phyloP scores from a whole-genome alignment of 305 asterid species.

The Fraxinus albicans region DNA sequence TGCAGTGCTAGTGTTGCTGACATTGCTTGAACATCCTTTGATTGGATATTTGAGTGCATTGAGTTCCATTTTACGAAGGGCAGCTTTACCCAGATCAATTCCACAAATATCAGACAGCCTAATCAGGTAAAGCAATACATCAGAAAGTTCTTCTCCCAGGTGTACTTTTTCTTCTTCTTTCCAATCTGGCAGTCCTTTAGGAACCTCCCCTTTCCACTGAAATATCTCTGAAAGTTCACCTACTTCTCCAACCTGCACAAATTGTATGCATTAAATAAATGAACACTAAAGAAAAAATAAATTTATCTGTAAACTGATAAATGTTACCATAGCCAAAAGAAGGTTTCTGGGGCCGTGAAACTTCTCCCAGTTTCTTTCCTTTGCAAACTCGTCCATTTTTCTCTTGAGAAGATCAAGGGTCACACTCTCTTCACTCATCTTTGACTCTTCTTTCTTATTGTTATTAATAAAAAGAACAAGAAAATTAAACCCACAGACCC shows the following conservation, averaged over 20 bases:
- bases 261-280: not conserved
- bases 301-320: no score
- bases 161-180: conserved; percentile 66
- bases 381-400: conserved; percentile 20
- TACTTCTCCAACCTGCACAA: conserved; percentile 65
- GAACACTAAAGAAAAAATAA: not conserved
- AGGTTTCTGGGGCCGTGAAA: conserved; percentile 20
- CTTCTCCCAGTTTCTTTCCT: conserved; percentile 14
- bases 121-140: conserved; percentile 67
- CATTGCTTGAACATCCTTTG: conserved; percentile 17
- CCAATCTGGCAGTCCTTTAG: conserved; percentile 71
- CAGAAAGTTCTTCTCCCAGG: conserved; percentile 77
- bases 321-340: conserved; percentile 5
- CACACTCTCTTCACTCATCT: not conserved
- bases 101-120: conserved; percentile 74
- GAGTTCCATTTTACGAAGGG: conserved; percentile 64
- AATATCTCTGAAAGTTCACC: conserved; percentile 83
- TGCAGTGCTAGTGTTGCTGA: not conserved
- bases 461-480: not conserved
- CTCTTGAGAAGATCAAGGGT: conserved; percentile 14
- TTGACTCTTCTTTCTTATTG: no score
- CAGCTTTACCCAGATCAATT: conserved; percentile 71
- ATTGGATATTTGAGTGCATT: conserved; percentile 69
- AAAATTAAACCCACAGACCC: not conserved
- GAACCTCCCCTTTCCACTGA: conserved; percentile 89